Evolutionary conservation across 2,329 filamentous ascomycete genomes (phyloP), one percentile per base, ranked within the genome.

Genomic region (Ophiostoma sp.): DNA sequence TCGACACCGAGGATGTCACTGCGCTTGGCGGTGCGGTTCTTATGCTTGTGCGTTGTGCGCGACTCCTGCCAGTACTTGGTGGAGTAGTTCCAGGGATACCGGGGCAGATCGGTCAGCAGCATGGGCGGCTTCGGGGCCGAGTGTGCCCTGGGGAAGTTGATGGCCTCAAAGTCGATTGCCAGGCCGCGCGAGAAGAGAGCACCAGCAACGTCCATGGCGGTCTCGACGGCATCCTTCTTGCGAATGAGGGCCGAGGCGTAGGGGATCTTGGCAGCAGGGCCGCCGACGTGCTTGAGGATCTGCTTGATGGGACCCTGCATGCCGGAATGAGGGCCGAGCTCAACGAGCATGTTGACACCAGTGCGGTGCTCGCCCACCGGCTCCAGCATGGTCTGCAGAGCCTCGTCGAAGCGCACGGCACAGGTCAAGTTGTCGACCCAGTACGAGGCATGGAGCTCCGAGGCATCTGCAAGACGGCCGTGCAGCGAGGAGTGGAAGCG

Each of bases 401-500:
- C 70, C 67, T 70, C 68, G 8, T 70, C 69, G 68, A 78, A 78
- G 5, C 69, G 72, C 3, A 78, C 76, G 1, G 76, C 73, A 6
- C 72, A 72, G 4, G 73, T 71, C 55, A 78, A 72, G 68, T 78
- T 76, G 4, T 74, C 70, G 11, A 73, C 73, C 76, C 76, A 77
- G 67, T 78, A 77, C 9, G 70, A 70, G 38, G 71, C 71, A 42
- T 65, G 63, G 8, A 73, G 69, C n/a, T 64, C 52, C 16, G 42
- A 47, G 5, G 66, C 64, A n/a, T 66, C 68, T 1, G 47, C 67
- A 45, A 69, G 38, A 47, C 68, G 64, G 67, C 76, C 75, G 65
- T 76, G 73, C 5, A 81, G 79, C 44, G 77, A 81, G 0, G 80
- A 82, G 11, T 81, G 67, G 80, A 80, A 81, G 0, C 65, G 63